Evolutionary conservation across 352 stramenopile species (phyloP), one percentile per base, ranked within the genome.

Genomic region (Phytophthora podocarpi): DNA sequence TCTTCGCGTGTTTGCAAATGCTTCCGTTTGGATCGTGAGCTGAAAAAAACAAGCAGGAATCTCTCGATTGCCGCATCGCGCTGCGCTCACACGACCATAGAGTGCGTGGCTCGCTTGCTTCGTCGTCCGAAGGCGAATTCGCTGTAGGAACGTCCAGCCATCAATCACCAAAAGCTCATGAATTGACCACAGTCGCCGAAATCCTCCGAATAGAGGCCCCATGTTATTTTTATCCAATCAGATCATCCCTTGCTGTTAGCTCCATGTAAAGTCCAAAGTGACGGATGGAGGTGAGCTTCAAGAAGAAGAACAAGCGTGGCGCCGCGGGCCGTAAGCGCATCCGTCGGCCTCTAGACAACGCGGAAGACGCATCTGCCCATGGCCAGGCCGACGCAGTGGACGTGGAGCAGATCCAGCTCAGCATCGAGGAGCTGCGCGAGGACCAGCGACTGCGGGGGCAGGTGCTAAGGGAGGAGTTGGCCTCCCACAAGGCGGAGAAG

Each of bases 401-500:
- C 1, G 59, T 63, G 12, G 74, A 77, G n/a, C 43, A 82, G 10
- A 70, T 80, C 40, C 70, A 82, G 40, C 73, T 74, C 51, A 72
- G 69, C 20, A 85, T 95, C 23, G 65, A 86, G 39, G 82, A 92
- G 63, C 55, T 95, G 27, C 74, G 72, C 8, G 82, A 92, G 51
- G 85, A 95, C 59, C 85, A 93, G 63, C 67, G 67, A 35, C 58
- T 89, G 23, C 78, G 85, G 0, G 64, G 78, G 10, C 69, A 86
- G 40, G 41, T 85, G 16, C 52, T 80, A 27, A 67, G 65, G 7
- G 51, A 69, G 26, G 77, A 87, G 45, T 37, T 73, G 21, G 59
- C 23, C 8, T 52, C 7, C 8, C 45, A 51, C 28, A 70, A 72
- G 34, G 39, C 46, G 4, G 50, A 68, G 35, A 45, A 59, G 53